Base-by-base conservation (phyloP, 352 stramenopile species). In the Phytopythium sindhum region DNA sequence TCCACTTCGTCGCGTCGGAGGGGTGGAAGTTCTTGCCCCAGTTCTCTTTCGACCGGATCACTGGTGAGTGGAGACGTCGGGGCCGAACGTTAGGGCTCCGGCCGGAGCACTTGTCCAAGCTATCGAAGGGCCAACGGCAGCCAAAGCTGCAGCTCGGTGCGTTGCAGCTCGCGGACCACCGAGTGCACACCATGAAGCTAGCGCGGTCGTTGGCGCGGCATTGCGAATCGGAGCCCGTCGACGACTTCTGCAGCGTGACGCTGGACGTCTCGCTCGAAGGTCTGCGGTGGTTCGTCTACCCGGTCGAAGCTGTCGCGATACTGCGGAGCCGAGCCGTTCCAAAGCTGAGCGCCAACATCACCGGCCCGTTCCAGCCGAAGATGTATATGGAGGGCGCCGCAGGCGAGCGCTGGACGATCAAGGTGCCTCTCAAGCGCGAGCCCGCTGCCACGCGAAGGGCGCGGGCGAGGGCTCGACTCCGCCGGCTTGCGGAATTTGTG, bases 21-120 rank as follows among this genome's bases (percentile, higher is more conserved):
- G 97, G 93, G 52, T 98, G 85, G 81, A 91, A 91, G 31, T 91
- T 99, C 33, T 77, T 99, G 37, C 91, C 91, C 26, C 81, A 97
- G 60, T 99, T 99, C 74, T 59, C 74, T 41, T 98, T 97, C 70
- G 96, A 98, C 78, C 86, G 98, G 70, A 79, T 90, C 19, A 99
- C 93, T 14, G 97, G 96, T 17, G 96, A 98, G 60, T 98, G 89
- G 89, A 77, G 80, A 28, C 87, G 97, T 61, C 59, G 65, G 4
- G 47, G 24, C 2, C 47, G 24, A 11, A 12, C 48, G 7, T 24
- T 28, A 21, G 14, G 48, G 12, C 48, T 55, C 15, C 26, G 28
- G 2, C 17, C 48, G 48, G 11, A 55, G 17, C 17, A 10, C 5
- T 17, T 55, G 8, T 55, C 24, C 26, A 31, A 31, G 48, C 26